Evolutionary conservation across 2,329 filamentous ascomycete genomes (phyloP).

Genomic region (Rutstroemia sp.): DNA sequence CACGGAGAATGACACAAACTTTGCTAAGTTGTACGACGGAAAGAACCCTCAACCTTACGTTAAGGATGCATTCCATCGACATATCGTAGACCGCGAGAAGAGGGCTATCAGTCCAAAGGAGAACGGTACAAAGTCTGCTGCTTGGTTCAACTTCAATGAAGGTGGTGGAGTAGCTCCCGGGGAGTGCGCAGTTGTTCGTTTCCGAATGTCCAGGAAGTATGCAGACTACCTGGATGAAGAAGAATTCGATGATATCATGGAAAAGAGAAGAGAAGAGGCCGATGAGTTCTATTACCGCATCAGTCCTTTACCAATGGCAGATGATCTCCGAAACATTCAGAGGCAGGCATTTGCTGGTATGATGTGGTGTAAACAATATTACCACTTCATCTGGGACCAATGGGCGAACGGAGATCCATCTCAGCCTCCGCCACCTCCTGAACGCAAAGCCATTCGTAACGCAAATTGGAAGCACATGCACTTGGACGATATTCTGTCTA

Average conservation of each 20-base stretch:
- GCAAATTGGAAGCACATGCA: constrained; percentile 90
- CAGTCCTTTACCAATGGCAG: constrained; percentile 86
- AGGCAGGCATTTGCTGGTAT: constrained; percentile 91
- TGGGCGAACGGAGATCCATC: constrained; percentile 92
- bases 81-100: constrained; percentile 77
- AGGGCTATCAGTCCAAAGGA: constrained; percentile 72
- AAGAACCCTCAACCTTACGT: constrained; percentile 79
- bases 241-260: constrained; percentile 82
- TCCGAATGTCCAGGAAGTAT: constrained; percentile 71
- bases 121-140: constrained; percentile 79
- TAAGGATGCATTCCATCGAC: constrained; percentile 89
- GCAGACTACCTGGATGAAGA: constrained; percentile 85
- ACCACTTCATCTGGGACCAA: constrained; percentile 95
- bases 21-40: constrained; percentile 65
- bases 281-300: constrained; percentile 95
- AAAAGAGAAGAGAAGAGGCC: constrained; percentile 78
- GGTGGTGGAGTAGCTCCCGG: constrained; percentile 80
- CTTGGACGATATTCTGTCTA: constrained; percentile 89
- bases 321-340: constrained; percentile 91
- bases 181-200: constrained; percentile 91
- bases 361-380: constrained; percentile 98
- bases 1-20: constrained; percentile 94
- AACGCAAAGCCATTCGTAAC: constrained; percentile 76
- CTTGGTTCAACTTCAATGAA: constrained; percentile 90
- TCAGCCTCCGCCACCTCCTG: constrained; percentile 77